phyloP scores from a whole-genome alignment of 2,329 filamentous ascomycete species.

The Bipolaris oryzae region DNA sequence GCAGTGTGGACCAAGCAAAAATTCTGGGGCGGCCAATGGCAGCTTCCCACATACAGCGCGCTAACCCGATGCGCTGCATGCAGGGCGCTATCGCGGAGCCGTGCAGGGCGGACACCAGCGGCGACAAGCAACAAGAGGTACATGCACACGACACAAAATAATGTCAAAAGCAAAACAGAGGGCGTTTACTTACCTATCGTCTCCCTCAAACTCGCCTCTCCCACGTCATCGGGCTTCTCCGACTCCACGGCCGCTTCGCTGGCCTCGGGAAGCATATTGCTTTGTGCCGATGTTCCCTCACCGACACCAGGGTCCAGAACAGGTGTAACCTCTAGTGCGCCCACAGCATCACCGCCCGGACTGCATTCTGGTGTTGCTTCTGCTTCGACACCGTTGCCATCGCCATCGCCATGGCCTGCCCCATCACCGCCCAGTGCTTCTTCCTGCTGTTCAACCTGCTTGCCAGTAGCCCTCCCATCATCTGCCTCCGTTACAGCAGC shows the following conservation, averaged over 20 bases:
- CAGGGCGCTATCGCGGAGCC: conserved; percentile 16
- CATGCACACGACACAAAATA: conserved; percentile 8
- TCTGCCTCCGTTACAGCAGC: not conserved
- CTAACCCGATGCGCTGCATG: conserved; percentile 22
- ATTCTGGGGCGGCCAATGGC: conserved; percentile 20
- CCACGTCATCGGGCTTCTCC: conserved; percentile 9
- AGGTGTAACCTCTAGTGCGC: conserved; percentile 6
- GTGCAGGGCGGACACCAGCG: conserved; percentile 11
- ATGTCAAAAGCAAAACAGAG: conserved; percentile 8
- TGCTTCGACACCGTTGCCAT: not conserved
- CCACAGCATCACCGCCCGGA: conserved; percentile 1
- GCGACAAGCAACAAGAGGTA: conserved; percentile 1
- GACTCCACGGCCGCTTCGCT: conserved; percentile 8
- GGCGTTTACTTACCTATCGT: conserved; percentile 27
- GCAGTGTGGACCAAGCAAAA: conserved; percentile 21
- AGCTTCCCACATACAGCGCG: conserved; percentile 17
- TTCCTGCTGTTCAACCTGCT: not conserved
- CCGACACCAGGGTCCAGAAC: conserved; percentile 3
- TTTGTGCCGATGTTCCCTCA: conserved; percentile 1
- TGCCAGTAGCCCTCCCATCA: not conserved
- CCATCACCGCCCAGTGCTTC: not conserved
- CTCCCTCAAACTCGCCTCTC: conserved; percentile 2
- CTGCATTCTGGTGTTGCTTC: not conserved
- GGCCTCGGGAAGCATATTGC: conserved; percentile 5
- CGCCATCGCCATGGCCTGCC: not conserved